phyloP scores from a whole-genome alignment of 2,329 filamentous ascomycete genomes.

The Colletotrichum gloeosporioides region DNA sequence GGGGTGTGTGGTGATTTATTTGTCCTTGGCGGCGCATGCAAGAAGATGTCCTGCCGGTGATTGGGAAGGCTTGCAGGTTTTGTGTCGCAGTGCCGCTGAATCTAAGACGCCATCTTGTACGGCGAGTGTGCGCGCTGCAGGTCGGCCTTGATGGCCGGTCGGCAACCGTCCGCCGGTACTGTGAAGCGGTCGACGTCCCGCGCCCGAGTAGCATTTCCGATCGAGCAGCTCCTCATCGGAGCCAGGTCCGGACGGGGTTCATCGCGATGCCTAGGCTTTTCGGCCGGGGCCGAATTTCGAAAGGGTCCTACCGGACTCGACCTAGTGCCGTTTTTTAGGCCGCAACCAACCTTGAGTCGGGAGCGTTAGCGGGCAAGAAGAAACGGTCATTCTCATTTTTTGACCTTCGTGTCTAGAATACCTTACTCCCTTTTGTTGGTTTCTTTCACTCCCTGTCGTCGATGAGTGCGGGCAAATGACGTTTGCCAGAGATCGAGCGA shows the following conservation, averaged over 20 bases:
- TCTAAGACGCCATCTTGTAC: not conserved
- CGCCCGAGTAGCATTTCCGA: not conserved
- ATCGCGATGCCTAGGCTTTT: not conserved
- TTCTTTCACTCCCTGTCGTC: not conserved
- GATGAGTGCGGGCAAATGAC: not conserved
- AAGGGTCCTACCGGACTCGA: not conserved
- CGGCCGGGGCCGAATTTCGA: not conserved
- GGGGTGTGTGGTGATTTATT: not conserved
- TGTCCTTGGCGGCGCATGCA: not conserved
- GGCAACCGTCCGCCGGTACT: rapidly evolving
- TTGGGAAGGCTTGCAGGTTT: not conserved
- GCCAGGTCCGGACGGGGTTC: not conserved
- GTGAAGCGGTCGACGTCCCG: not conserved
- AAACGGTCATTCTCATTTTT: not conserved
- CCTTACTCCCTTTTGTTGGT: not conserved
- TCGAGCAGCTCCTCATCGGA: not conserved
- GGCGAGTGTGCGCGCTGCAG: not conserved
- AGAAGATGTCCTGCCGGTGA: not conserved
- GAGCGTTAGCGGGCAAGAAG: not conserved
- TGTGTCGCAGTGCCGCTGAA: not conserved
- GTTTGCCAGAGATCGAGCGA: not conserved
- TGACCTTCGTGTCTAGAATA: not conserved
- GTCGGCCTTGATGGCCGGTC: not conserved
- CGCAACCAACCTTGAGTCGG: not conserved
- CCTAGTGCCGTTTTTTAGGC: not conserved